Conservation (phyloP, 1,139 yeast genomes). For the Pichia sorboxylosa region DNA sequence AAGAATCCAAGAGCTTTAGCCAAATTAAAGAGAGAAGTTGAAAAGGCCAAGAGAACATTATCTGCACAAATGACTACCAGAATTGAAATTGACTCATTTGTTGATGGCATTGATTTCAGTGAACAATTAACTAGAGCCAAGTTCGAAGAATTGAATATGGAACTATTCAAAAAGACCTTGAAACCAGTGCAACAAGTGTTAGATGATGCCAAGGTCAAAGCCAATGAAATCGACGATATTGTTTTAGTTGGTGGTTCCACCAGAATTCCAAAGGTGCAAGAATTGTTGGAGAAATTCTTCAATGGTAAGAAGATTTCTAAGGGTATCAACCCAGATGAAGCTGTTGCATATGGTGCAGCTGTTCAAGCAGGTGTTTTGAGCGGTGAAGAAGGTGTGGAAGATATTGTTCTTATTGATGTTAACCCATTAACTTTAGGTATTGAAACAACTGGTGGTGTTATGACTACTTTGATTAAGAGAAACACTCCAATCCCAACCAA, state of each 20-base stretch:
- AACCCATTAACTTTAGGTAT: conserved; percentile 93
- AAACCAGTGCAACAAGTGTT: conserved; percentile 90
- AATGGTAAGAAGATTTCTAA: conserved; percentile 89
- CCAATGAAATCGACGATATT: conserved; percentile 78
- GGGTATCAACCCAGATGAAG: conserved; percentile 96
- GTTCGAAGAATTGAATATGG: conserved; percentile 86
- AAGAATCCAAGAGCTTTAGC: conserved; percentile 71
- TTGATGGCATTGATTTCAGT: conserved; percentile 89
- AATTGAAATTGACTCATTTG: conserved; percentile 89
- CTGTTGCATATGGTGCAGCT: conserved; percentile 96
- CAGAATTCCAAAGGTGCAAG: conserved; percentile 95
- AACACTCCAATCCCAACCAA: conserved; percentile 95
- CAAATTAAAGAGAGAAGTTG: conserved; percentile 90
- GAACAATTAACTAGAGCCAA: conserved; percentile 91
- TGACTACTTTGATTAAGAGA: conserved; percentile 94
- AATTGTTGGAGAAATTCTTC: conserved; percentile 74
- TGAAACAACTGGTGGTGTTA: conserved; percentile 96
- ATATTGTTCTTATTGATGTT: conserved; percentile 79
- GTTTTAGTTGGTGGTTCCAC: conserved; percentile 97
- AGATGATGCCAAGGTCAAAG: conserved; percentile 76
- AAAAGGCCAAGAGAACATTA: conserved; percentile 90
- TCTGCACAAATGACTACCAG: conserved; percentile 85
- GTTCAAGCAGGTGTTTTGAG: conserved; percentile 94
- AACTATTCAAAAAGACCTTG: conserved; percentile 77
- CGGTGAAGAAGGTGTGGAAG: conserved; percentile 75